Evolutionary conservation across 345 rosid species (phyloP), one percentile per base, ranked within the genome.

Genomic region (Gossypium australe): DNA sequence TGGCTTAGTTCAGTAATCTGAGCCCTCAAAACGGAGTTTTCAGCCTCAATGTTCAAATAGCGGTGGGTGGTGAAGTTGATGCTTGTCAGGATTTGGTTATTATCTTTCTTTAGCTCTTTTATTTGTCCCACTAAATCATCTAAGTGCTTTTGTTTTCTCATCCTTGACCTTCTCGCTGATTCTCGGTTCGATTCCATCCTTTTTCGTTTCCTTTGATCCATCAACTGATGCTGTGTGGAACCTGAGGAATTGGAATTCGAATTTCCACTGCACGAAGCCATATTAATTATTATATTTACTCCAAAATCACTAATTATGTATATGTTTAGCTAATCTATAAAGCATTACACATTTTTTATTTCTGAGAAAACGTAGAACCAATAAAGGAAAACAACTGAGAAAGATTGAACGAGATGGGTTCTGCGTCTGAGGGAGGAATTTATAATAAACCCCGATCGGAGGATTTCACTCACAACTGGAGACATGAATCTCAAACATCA

Each of bases 391-490:
- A 85, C 93, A 75, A 90, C 93, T 16, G 96, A 90, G 88, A 90
- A 89, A 63, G 96, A 90, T 79, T 90, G 96, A 87, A 90, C 93
- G 45, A 90, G 85, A 87, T 90, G 96, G 82, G 89, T 87, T 86
- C 91, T 79, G 86, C 89, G 91, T 76, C 88, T 75, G 63, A 83
- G 80, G n/a, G 87, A 86, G 72, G 93, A 87, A 80, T 84, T 87
- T 44, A 89, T 86, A 88, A 89, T 89, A 81, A 81, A 90, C 82
- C 93, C 91, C 20, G 89, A 85, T 76, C 85, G 86, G 58, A 90
- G 77, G 78, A 90, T 85, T 74, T 90, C 95, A 81, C 89, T 86
- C 72, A 90, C 83, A 80, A 90, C 89, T 52, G 89, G 87, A 89
- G 86, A 85, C 95, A 90, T 90, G 87, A 87, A 86, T 80, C 79